Conservation (phyloP, 1,284 basidiomycete species). For the Apiotrichum siamense region DNA sequence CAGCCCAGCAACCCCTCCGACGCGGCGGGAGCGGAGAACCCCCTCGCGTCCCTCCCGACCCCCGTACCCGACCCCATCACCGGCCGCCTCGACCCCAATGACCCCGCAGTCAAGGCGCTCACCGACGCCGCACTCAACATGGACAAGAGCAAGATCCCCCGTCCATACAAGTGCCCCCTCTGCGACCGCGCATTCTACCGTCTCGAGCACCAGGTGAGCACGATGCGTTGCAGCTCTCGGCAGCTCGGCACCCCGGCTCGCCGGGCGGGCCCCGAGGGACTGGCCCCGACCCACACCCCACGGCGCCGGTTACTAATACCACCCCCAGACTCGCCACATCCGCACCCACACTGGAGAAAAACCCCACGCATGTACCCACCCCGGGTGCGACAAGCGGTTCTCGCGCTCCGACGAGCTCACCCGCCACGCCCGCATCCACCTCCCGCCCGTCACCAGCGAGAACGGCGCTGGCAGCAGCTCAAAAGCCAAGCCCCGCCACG, state of each 20-base stretch:
- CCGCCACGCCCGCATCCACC: slow-evolving; percentile 89
- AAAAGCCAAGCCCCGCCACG: slow-evolving; percentile 29
- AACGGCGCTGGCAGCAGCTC: no score
- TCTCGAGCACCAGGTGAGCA: slow-evolving; percentile 80
- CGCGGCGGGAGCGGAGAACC: slow-evolving; percentile 14
- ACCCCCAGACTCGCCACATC: slow-evolving; percentile 84
- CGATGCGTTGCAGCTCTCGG: no score
- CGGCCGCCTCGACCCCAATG: slow-evolving; percentile 48
- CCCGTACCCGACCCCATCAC: slow-evolving; percentile 47
- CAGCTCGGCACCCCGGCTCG: no score
- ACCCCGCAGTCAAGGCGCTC: slow-evolving; percentile 47
- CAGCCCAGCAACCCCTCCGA: no score
- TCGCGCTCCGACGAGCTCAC: slow-evolving; percentile 96
- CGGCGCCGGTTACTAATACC: slow-evolving; percentile 1
- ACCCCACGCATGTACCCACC: slow-evolving; percentile 86
- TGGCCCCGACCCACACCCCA: neutral
- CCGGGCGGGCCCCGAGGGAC: no score
- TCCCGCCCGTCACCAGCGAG: slow-evolving; percentile 38
- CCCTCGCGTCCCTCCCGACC: slow-evolving; percentile 17
- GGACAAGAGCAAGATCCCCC: slow-evolving; percentile 55
- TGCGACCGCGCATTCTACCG: slow-evolving; percentile 86
- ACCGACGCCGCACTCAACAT: slow-evolving; percentile 49
- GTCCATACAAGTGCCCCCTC: slow-evolving; percentile 93
- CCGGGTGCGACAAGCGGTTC: slow-evolving; percentile 96
- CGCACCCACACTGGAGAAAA: slow-evolving; percentile 98